Percentiles rank a stretch among this genome's conserved stretches.
Conservation (phyloP, 1,284 basidiomycete species). For the Austropuccinia psidii region DNA sequence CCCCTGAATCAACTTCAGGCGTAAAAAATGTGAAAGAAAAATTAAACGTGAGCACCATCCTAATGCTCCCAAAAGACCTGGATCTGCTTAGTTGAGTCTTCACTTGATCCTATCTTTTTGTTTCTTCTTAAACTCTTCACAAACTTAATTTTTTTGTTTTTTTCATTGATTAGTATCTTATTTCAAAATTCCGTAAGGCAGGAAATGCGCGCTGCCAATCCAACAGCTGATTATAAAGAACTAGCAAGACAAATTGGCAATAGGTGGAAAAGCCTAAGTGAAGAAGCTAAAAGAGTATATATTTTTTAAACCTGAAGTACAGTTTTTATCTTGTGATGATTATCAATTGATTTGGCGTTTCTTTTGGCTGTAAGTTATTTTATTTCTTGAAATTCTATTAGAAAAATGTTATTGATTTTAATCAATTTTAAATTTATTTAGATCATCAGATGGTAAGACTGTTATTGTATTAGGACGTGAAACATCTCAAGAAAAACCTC, state of each 20-base stretch:
- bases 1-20: not conserved
- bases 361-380: no score
- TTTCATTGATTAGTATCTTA: not conserved
- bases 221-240: conserved; percentile 63
- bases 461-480: no score
- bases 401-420: no score
- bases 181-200: conserved; percentile 30
- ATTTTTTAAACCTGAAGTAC: no score
- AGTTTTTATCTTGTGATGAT: no score
- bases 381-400: no score
- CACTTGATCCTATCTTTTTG: not conserved
- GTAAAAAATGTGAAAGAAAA: conserved; percentile 7
- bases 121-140: no score
- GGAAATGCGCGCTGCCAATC: conserved; percentile 60
- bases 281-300: conserved; percentile 65
- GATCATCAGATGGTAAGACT: no score
- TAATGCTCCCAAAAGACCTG: conserved; percentile 28
- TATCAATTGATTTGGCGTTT: no score
- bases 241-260: conserved; percentile 64
- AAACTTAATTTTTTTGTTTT: no score
- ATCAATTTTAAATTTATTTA: no score
- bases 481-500: no score
- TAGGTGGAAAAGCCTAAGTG: conserved; percentile 63
- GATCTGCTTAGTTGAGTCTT: conserved; percentile 31
- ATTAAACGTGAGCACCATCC: conserved; percentile 19